A percentile compares a stretch with the other conserved stretches of the same genome.
Evolutionary conservation across 352 stramenopile genomes (phyloP).

Genomic region (Phytophthora agathidicida): DNA sequence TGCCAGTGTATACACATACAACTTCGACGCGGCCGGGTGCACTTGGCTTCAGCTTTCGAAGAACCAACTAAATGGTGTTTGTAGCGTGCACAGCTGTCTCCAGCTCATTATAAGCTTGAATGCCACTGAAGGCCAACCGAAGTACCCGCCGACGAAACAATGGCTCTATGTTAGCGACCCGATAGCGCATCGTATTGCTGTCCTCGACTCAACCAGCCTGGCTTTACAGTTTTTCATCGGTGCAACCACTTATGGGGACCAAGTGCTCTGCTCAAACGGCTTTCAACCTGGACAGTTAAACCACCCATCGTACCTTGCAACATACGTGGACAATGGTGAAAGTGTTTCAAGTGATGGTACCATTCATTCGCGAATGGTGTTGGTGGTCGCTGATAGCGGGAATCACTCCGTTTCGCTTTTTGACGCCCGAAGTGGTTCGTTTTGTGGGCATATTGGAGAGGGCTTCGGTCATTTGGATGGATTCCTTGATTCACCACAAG

Average conservation of each 20-base stretch:
- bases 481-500: conserved; percentile 64
- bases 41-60: conserved; percentile 40
- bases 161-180: conserved; percentile 62
- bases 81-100: conserved; percentile 40
- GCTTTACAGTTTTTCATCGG: conserved; percentile 54
- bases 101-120: conserved; percentile 20
- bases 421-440: conserved; percentile 39
- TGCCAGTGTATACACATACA: conserved; percentile 52
- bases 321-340: conserved; percentile 3
- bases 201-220: conserved; percentile 30
- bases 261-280: conserved; percentile 50
- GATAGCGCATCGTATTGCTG: conserved; percentile 55
- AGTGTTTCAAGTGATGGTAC: background rate
- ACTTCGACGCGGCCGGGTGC: conserved; percentile 48
- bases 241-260: conserved; percentile 59
- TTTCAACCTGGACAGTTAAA: conserved; percentile 59
- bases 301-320: conserved; percentile 49
- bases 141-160: conserved; percentile 1
- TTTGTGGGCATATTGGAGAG: conserved; percentile 44
- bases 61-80: conserved; percentile 19
- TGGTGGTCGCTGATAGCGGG: conserved; percentile 64
- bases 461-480: conserved; percentile 61
- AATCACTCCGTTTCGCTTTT: conserved; percentile 73
- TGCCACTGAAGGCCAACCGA: conserved; percentile 6
- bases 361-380: background rate